Evolutionary conservation across 163 green algal genomes (phyloP), one percentile per base, ranked within the genome.

Genomic region (Smithsoniella earleae): DNA sequence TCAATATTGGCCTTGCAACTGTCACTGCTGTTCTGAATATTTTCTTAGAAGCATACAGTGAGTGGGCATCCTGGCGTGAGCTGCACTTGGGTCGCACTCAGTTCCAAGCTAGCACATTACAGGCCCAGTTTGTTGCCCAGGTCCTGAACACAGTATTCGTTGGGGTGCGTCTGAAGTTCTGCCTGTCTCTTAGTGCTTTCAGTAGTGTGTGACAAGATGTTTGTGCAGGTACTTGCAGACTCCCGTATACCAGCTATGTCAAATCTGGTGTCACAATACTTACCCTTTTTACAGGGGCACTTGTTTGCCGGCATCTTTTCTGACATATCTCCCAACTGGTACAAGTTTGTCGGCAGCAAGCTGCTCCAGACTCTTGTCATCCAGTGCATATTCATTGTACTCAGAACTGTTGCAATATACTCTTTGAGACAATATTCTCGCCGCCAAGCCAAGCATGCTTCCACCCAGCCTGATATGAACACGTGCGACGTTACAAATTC

Each of bases 401-500:
- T 5, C n/a, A 69, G 25, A 1, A 4, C 58, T n/a, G 58, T 16
- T 16, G 40, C n/a, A n/a, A 34, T 34, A 18, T 69, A 43, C 34
- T 30, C n/a, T 16, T 8, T 4, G 25, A 30, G 28, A 33, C 20
- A 13, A 1, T 34, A n/a, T 18, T 69, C 58, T 30, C 20, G 58
- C 0, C 58, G 25, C 58, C 58, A 33, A n/a, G 58, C 58, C 3
- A 69, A 69, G 58, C 58, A 69, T 40, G 58, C 58, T 34, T 4
- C 25, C 58, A 69, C 58, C 18, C 58, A 69, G 25, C 58, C 58
- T 40, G 58, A 69, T 31, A 69, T 69, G 58, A 69, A 69, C 58
- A 30, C 4, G 58, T 69, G 58, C 3, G 58, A 1, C 25, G 30
- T 49, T 13, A n/a, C n/a, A n/a, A n/a, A n/a, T n/a, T n/a, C n/a